Evolutionary conservation across 768 basidiomycete species (phyloP), one percentile per base, ranked within the genome.

Genomic region (Kwoniella shandongensis): DNA sequence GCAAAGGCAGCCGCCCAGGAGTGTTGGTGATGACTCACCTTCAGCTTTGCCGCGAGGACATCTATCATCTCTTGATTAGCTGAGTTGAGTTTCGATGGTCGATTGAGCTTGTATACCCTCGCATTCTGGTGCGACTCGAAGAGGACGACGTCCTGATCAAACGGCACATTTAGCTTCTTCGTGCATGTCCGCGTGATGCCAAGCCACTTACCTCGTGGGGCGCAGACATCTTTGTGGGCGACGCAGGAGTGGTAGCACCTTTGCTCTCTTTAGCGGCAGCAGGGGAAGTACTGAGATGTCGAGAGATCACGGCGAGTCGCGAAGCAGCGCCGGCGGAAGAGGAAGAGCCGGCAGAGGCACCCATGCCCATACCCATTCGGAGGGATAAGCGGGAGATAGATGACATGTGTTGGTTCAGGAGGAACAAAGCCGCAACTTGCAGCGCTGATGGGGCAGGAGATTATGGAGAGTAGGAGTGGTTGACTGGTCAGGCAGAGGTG

Each of bases 1-100:
- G n/a, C n/a, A n/a, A n/a, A n/a, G n/a, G n/a, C n/a, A n/a, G n/a
- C 23, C 27, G 15, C 23, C n/a, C 17, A 13, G 23, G 40, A n/a
- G n/a, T n/a, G n/a, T n/a, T n/a, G n/a, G n/a, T n/a, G n/a, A n/a
- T 11, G 30, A 27, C 82, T 51, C 65, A 89, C 92, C 80, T 89
- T 84, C 44, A 97, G 83, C 75, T 88, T 86, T 2, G 84, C 82
- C 15, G 83, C 80, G 17, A 98, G 79, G 7, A 83, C 65, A 26
- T 82, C 74, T 26, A 96, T 83, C 90, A 96, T 94, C 35, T 82
- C 79, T 38, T 82, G 79, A 73, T 89, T 84, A 52, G 97, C 81
- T 2, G 89, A 85, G 79, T 98, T 98, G 30, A 88, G 81, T 76
- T 89, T 88, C 58, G 74, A 74, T 0, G 88, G 84, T 51, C 92